Evolutionary conservation across 2,329 filamentous ascomycete genomes (phyloP).

Genomic region (Periconia macrospinosa): DNA sequence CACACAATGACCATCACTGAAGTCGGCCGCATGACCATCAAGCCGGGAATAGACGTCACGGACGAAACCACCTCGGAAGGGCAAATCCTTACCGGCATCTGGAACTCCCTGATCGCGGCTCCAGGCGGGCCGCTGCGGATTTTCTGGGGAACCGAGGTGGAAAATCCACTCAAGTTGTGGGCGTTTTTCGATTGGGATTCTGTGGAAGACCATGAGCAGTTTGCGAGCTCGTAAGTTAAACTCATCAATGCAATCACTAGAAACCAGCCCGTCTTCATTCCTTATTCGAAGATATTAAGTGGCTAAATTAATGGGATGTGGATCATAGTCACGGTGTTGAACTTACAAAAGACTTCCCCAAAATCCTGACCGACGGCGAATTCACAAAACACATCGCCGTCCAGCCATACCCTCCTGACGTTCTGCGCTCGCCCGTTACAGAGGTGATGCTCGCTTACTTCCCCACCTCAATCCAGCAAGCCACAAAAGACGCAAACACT

Average conservation of each 20-base stretch:
- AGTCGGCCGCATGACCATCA: conserved; percentile 10
- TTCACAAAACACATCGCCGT: conserved; percentile 11
- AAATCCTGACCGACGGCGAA: conserved; percentile 3
- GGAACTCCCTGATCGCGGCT: background rate
- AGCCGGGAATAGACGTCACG: conserved; percentile 5
- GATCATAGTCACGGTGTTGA: background rate
- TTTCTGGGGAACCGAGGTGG: conserved; percentile 7
- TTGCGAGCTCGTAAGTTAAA: conserved; percentile 9
- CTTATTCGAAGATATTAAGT: background rate
- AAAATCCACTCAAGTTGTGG: conserved; percentile 4
- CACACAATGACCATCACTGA: conserved; percentile 6
- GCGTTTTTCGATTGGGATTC: conserved; percentile 7
- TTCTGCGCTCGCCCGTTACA: background rate
- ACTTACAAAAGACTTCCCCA: background rate
- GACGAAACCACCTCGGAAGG: conserved; percentile 4
- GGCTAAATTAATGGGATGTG: background rate
- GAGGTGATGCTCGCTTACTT: conserved; percentile 2
- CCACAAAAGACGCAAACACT: background rate
- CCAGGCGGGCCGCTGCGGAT: background rate
- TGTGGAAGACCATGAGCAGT: conserved; percentile 6
- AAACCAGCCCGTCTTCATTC: background rate
- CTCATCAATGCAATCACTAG: too few relatives aligned
- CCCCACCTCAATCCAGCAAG: background rate
- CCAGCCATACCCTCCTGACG: background rate
- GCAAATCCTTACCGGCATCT: background rate